phyloP scores from a whole-genome alignment of 2,329 filamentous ascomycete species.

The Incumbomyces delicatus region DNA sequence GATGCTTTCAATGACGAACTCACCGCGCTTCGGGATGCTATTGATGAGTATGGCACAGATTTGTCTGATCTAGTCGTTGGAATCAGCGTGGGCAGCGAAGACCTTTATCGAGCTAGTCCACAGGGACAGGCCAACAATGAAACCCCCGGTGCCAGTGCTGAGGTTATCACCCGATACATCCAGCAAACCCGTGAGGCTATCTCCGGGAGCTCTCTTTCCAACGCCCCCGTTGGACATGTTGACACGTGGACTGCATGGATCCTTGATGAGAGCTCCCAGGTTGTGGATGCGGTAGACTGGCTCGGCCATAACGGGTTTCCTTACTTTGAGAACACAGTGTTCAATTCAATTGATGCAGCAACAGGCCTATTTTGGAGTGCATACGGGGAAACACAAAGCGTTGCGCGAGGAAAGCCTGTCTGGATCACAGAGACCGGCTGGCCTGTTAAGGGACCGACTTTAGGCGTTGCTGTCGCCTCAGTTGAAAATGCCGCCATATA shows the following conservation, averaged over 20 bases:
- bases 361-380: conserved; percentile 42
- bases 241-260: conserved; percentile 63
- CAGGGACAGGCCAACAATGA: conserved; percentile 43
- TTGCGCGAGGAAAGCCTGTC: conserved; percentile 43
- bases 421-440: conserved; percentile 59
- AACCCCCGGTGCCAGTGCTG: conserved; percentile 48
- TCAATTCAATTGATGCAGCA: conserved; percentile 39
- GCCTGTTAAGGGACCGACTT: conserved; percentile 44
- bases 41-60: conserved; percentile 51
- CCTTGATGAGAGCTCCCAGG: conserved; percentile 41
- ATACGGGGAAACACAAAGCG: conserved; percentile 28
- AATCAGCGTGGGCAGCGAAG: conserved; percentile 71
- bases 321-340: conserved; percentile 50
- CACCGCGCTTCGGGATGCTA: conserved; percentile 54
- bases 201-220: conserved; percentile 49
- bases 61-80: conserved; percentile 60
- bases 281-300: conserved; percentile 64
- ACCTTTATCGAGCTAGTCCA: conserved; percentile 62
- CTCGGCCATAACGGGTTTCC: conserved; percentile 79
- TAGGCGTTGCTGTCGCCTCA: conserved; percentile 47
- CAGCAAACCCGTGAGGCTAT: conserved; percentile 55
- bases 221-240: conserved; percentile 66
- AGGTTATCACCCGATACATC: conserved; percentile 59
- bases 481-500: conserved; percentile 52
- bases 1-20: conserved; percentile 58